Evolutionary conservation across 371 early-diverging fungal species (phyloP).

Genomic region (Cokeromyces recurvatus): DNA sequence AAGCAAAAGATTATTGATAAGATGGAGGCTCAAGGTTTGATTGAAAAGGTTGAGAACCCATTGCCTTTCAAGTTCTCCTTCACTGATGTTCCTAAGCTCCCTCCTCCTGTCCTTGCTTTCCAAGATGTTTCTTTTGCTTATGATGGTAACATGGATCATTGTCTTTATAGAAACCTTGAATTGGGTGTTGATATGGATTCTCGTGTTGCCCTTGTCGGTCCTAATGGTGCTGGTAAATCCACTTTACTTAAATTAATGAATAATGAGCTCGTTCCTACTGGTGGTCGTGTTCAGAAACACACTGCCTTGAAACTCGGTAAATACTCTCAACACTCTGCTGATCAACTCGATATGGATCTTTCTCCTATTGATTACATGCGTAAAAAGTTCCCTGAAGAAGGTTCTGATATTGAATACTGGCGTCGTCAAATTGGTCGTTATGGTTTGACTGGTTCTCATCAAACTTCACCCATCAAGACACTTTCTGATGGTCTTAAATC

Average conservation of each 20-base stretch:
- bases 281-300: constrained; percentile 86
- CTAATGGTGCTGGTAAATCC: constrained; percentile 93
- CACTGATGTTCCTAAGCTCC: constrained; percentile 82
- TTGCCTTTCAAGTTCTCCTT: constrained; percentile 83
- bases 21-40: constrained; percentile 97
- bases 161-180: constrained; percentile 86
- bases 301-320: constrained; percentile 90
- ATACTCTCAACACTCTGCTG: constrained; percentile 97
- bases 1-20: constrained; percentile 99
- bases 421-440: constrained; percentile 89
- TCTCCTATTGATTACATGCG: constrained; percentile 94
- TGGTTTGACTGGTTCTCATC: constrained; percentile 90
- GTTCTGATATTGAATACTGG: constrained; percentile 65
- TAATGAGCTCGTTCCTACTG: constrained; percentile 79
- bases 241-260: constrained; percentile 93
- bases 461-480: constrained; percentile 84
- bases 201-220: constrained; percentile 86
- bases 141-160: constrained; percentile 73
- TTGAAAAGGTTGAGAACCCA: constrained; percentile 86
- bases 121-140: constrained; percentile 91
- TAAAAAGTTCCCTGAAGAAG: constrained; percentile 65
- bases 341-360: constrained; percentile 85
- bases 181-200: constrained; percentile 97
- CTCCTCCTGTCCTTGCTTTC: constrained; percentile 96
- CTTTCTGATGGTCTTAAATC: constrained; percentile 95